A percentile compares a stretch with the other conserved stretches of the same genome.
Conservation (phyloP, 2,329 filamentous ascomycete species). For the Diaporthe sp. region DNA sequence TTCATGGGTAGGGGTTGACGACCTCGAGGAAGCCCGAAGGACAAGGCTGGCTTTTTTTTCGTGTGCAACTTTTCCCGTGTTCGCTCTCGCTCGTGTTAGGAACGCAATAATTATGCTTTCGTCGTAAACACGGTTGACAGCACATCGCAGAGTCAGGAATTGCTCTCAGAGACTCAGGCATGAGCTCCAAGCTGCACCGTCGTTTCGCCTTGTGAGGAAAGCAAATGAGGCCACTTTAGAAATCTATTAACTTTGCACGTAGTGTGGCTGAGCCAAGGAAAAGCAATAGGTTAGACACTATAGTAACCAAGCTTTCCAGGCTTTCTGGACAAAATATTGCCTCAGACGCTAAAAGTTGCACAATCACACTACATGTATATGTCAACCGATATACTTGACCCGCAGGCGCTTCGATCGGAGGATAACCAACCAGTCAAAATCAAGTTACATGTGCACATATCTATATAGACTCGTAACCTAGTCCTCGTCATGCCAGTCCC, state of each 20-base stretch:
- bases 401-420: background rate
- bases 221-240: conserved; percentile 2
- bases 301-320: background rate
- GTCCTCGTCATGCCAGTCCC: background rate
- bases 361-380: conserved; percentile 11
- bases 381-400: background rate
- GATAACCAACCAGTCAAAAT: background rate
- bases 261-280: conserved; percentile 17
- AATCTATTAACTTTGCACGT: background rate
- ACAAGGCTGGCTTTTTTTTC: background rate
- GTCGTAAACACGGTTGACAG: conserved; percentile 3
- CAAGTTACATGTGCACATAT: no score
- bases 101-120: background rate
- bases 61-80: conserved; percentile 26
- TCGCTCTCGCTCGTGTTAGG: conserved; percentile 24
- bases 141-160: background rate
- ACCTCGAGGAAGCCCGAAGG: background rate
- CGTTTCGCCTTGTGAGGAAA: conserved; percentile 12
- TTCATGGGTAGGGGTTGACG: background rate
- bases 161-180: background rate
- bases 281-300: background rate
- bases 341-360: background rate
- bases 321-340: background rate
- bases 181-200: conserved; percentile 12
- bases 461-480: background rate